Base-by-base conservation (phyloP, 2,329 filamentous ascomycete species). In the Seiridium unicorne region DNA sequence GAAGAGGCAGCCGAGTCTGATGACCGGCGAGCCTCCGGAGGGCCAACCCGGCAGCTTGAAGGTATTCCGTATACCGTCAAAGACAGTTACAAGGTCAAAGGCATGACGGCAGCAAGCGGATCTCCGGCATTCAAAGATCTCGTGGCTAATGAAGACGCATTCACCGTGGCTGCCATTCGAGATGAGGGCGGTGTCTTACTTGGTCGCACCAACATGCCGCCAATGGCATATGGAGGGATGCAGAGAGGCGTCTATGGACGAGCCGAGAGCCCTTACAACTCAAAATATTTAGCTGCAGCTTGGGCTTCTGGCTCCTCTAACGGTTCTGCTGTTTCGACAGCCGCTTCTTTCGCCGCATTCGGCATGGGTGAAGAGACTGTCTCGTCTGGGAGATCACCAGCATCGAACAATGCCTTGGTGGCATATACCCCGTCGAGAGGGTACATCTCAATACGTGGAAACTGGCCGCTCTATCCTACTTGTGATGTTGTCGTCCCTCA, bases 301-400 rank as follows among this genome's bases (percentile, higher is more conserved):
- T 85, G 81, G 65, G 81, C 79, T 0, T 86, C 84, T 0, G 84
- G 84, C 0, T 86, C 83, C 0, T 87, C 84, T 0, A 85, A 86
- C 62, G 84, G 84, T 1, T 80, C 80, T 1, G 84, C 76, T 0
- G 79, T 79, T 0, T 77, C 83, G 0, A 80, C 80, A 0, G 74
- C 82, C 2, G 73, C 82, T 0, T 81, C 75, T 34, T 78, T 86
- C 54, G 81, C 77, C 5, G 76, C 75, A 0, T 86, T 87, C 61
- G 83, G 81, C 0, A 72, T 86, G 58, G 84, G 79, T 0, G 77
- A 75, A 2, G 84, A 87, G 67, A 84, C 84, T 0, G 81, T 86
- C 0, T 83, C 80, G 0, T 84, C 81, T 0, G 84, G 84, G 0
- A 74, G 84, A 2, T 81, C 80, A 3, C 84, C 84, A 0, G 83